Conservation (phyloP, 805 yeast species). For the Candida nanaspora region DNA sequence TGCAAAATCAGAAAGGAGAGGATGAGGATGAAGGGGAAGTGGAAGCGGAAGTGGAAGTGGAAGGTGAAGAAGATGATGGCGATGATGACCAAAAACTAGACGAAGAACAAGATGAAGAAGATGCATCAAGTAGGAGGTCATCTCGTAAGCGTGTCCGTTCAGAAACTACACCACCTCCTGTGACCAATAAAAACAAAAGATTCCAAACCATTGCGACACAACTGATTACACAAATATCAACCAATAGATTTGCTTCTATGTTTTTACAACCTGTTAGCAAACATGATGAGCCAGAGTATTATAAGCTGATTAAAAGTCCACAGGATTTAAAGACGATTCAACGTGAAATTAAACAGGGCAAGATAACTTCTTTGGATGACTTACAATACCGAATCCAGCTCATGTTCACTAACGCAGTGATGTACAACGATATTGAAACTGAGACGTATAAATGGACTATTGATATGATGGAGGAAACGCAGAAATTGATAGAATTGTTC, state of each 20-base stretch:
- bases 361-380: slow-evolving; percentile 40
- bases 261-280: slow-evolving; percentile 64
- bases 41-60: slow-evolving; percentile 3
- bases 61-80: slow-evolving; percentile 8
- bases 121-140: not conserved
- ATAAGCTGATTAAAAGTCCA: slow-evolving; percentile 53
- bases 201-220: slow-evolving; percentile 58
- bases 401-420: slow-evolving; percentile 79
- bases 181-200: slow-evolving; percentile 33
- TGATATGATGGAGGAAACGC: slow-evolving; percentile 67
- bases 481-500: slow-evolving; percentile 48
- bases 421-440: slow-evolving; percentile 66
- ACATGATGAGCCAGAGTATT: slow-evolving; percentile 64
- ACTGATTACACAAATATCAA: slow-evolving; percentile 54
- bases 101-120: slow-evolving; percentile 9
- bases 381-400: slow-evolving; percentile 62
- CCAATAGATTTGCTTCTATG: slow-evolving; percentile 68
- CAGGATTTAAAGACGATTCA: slow-evolving; percentile 61
- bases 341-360: slow-evolving; percentile 49
- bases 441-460: slow-evolving; percentile 56
- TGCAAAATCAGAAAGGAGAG: slow-evolving; percentile 1
- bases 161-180: slow-evolving; percentile 8
- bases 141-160: slow-evolving; percentile 14
- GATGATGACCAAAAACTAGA: not conserved
- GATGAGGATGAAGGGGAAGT: not conserved